phyloP scores from a whole-genome alignment of 2,329 filamentous ascomycete species.

The Fusarium illudens region DNA sequence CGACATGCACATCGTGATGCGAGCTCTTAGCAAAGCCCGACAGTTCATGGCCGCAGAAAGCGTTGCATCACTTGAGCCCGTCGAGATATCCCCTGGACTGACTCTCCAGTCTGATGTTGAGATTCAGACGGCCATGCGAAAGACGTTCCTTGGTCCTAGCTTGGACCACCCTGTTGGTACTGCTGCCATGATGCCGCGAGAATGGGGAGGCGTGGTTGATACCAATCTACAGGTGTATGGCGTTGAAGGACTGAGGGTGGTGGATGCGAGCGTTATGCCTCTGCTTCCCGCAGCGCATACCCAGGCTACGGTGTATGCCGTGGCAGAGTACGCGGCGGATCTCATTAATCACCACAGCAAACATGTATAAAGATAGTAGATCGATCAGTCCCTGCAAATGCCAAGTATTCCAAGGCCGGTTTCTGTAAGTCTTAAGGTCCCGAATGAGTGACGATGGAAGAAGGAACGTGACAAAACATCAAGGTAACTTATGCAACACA shows the following conservation, averaged over 20 bases:
- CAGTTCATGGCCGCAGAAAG: slow-evolving; percentile 31
- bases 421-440: too few species aligned
- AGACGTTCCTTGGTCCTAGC: slow-evolving; percentile 27
- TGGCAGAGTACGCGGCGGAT: slow-evolving; percentile 27
- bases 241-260: slow-evolving; percentile 23
- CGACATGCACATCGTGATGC: slow-evolving; percentile 22
- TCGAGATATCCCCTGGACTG: slow-evolving; percentile 35
- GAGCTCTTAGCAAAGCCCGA: slow-evolving; percentile 27
- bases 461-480: too few species aligned
- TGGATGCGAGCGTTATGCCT: slow-evolving; percentile 31
- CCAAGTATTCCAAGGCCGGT: too few species aligned
- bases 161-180: slow-evolving; percentile 56
- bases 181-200: slow-evolving; percentile 59
- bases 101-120: slow-evolving; percentile 33
- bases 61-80: slow-evolving; percentile 19
- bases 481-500: too few species aligned
- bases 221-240: slow-evolving; percentile 56
- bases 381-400: too few species aligned
- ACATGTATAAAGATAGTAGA: neutral
- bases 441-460: too few species aligned
- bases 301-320: slow-evolving; percentile 27
- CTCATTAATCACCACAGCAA: neutral
- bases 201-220: slow-evolving; percentile 60
- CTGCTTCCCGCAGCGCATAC: slow-evolving; percentile 25
- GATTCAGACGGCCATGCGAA: slow-evolving; percentile 27